Base-by-base conservation (phyloP, 306 rosid genomes). In the Medicago truncatula region DNA sequence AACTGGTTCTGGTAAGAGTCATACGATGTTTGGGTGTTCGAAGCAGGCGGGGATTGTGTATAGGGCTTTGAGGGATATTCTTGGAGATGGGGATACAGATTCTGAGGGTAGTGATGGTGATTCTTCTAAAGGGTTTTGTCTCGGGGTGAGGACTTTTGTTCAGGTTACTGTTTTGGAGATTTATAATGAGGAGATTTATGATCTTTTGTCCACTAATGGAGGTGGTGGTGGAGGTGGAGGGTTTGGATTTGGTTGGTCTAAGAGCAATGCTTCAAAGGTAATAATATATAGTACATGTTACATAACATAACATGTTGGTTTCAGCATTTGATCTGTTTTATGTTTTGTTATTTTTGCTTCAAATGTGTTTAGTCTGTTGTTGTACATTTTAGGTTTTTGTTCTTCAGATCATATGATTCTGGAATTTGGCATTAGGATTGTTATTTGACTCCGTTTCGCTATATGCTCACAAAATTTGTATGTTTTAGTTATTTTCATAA, bases 1-100 rank as follows among this genome's bases (percentile, higher is more conserved):
- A 0, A 96, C 98, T 2, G 99, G 99, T 52, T 89, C 99, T 54
- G 99, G 99, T 1, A 96, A 96, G 91, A 96, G 99, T 65, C 96
- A 96, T 76, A 90, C 92, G 5, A 96, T 96, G 99, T 96, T 96
- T 21, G 99, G 99, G 39, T 87, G 96, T 75, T 67, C 87, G 3
- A 96, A 90, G 82, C 91, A 88, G 78, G 91, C 98, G 1, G 99
- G 99, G 76, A 96, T 96, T 57, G 99, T 92, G 61, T 96, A 96
- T 70, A 62, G 92, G 79, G 86, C 98, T 14, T 74, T 96, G 74
- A 96, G 80, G 83, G 97, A 92, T 50, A 92, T 96, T 84, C 92
- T 96, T 49, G 97, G 99, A 23, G 86, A 78, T 71, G 93, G 64
- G 1, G 91, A 81, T 8, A 85, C 63, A 1, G 91, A 81, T 9